A percentile compares a stretch with the other conserved stretches of the same genome.
Evolutionary conservation across 345 rosid species (phyloP).

Genomic region (Mangifera indica): DNA sequence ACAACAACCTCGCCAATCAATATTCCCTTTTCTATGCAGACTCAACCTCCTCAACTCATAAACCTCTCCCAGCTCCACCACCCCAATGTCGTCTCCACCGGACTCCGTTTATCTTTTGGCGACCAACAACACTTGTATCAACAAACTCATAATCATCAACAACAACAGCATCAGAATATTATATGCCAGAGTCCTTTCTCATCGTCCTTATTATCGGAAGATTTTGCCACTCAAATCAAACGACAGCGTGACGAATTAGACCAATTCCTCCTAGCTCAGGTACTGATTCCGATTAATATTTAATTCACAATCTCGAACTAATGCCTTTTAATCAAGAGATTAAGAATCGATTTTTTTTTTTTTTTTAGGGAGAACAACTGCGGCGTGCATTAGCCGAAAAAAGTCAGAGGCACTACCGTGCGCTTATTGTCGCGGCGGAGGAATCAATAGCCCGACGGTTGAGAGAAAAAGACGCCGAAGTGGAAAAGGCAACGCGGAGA

Average conservation of each 20-base stretch:
- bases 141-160: constrained; percentile 23
- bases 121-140: constrained; percentile 44
- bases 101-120: constrained; percentile 66
- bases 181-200: constrained; percentile 31
- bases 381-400: constrained; percentile 73
- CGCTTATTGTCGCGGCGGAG: constrained; percentile 67
- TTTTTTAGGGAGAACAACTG: constrained; percentile 65
- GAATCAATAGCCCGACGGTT: constrained; percentile 54
- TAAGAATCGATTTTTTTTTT: background rate
- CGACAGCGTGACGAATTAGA: constrained; percentile 73
- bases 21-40: constrained; percentile 35
- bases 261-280: constrained; percentile 78
- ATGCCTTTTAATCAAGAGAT: too few relatives aligned
- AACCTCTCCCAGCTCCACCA: constrained; percentile 57
- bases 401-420: constrained; percentile 69
- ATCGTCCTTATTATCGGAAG: constrained; percentile 41
- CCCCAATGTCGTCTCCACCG: constrained; percentile 74
- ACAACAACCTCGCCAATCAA: constrained; percentile 23
- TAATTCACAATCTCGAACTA: too few relatives aligned
- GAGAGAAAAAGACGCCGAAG: constrained; percentile 67
- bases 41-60: constrained; percentile 51
- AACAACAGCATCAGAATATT: constrained; percentile 33
- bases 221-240: constrained; percentile 59
- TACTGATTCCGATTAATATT: constrained; percentile 16
- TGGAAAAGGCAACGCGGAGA: constrained; percentile 70